phyloP scores from a whole-genome alignment of 495 filamentous ascomycete genomes.

The Aspergillus homomorphus region DNA sequence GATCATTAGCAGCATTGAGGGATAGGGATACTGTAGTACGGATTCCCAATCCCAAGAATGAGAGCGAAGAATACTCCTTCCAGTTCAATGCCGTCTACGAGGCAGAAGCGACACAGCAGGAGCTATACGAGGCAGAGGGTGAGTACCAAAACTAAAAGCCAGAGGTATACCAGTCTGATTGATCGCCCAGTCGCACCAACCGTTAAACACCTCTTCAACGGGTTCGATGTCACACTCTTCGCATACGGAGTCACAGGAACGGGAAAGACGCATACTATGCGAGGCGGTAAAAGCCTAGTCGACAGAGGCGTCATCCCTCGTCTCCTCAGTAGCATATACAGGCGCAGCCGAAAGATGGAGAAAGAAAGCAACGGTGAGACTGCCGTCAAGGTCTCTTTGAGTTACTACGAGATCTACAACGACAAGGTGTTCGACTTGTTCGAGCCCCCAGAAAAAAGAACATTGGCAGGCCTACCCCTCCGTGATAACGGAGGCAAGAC shows the following conservation, averaged over 20 bases:
- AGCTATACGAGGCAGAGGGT: constrained; percentile 88
- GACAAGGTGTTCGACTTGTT: constrained; percentile 94
- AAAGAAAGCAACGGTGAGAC: constrained; percentile 78
- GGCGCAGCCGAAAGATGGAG: constrained; percentile 78
- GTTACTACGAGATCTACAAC: constrained; percentile 99
- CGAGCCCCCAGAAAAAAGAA: constrained; percentile 85
- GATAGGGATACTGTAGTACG: constrained; percentile 69
- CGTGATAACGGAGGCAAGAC: constrained; percentile 89
- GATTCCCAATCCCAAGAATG: constrained; percentile 94
- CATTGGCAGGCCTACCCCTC: constrained; percentile 76
- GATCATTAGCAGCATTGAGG: constrained; percentile 40
- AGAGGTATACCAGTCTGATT: constrained; percentile 24
- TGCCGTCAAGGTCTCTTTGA: constrained; percentile 72
- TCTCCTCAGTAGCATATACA: constrained; percentile 81
- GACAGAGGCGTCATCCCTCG: constrained; percentile 91
- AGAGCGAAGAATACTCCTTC: constrained; percentile 85
- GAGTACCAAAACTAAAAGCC: constrained; percentile 21
- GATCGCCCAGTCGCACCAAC: constrained; percentile 60
- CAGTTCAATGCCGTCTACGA: constrained; percentile 94
- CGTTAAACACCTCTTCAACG: constrained; percentile 88
- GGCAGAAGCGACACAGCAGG: constrained; percentile 71
- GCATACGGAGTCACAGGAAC: constrained; percentile 95
- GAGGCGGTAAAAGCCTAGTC: constrained; percentile 82
- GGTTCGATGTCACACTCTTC: constrained; percentile 90
- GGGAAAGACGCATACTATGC: constrained; percentile 98